Evolutionary conservation across 192 early-diverging fungal genomes (phyloP).

Genomic region (Entomortierella beljakovae): DNA sequence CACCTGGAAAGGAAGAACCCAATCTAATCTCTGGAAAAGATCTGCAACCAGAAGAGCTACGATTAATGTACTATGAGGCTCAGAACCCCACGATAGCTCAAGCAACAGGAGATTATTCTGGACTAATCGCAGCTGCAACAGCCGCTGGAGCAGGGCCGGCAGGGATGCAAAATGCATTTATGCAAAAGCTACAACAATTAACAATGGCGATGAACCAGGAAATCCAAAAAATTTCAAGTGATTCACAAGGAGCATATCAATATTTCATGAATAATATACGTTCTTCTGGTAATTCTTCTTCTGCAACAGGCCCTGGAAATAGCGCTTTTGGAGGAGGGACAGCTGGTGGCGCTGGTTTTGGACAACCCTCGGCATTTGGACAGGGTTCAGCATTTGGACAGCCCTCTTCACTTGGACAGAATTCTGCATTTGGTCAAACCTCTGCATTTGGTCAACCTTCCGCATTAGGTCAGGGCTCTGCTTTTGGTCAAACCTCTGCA

Average conservation of each 20-base stretch:
- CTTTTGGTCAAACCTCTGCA: slow-evolving; percentile 44
- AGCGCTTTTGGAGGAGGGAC: slow-evolving; percentile 25
- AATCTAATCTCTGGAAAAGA: slow-evolving; percentile 71
- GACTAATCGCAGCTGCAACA: slow-evolving; percentile 17
- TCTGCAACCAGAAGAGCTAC: slow-evolving; percentile 71
- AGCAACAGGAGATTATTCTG: slow-evolving; percentile 27
- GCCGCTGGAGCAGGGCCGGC: slow-evolving; percentile 25
- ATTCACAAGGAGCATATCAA: slow-evolving; percentile 50
- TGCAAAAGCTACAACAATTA: slow-evolving; percentile 49
- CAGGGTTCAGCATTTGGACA: slow-evolving; percentile 39
- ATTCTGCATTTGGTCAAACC: slow-evolving; percentile 21
- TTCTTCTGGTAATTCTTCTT: background rate
- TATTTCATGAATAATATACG: slow-evolving; percentile 51
- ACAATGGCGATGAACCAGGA: slow-evolving; percentile 49
- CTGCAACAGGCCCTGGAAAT: slow-evolving; percentile 7
- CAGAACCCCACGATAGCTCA: slow-evolving; percentile 32
- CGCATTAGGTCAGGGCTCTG: slow-evolving; percentile 8
- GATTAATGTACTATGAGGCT: slow-evolving; percentile 60
- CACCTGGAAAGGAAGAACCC: slow-evolving; percentile 67
- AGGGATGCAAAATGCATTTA: slow-evolving; percentile 29
- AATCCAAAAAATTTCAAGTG: slow-evolving; percentile 47
- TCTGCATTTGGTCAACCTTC: slow-evolving; percentile 45
- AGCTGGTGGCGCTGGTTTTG: slow-evolving; percentile 27
- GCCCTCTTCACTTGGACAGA: slow-evolving; percentile 6
- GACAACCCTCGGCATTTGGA: slow-evolving; percentile 44